A percentile compares a stretch with the other conserved stretches of the same genome.
Evolutionary conservation across 208 protist genomes (phyloP).

Genomic region (Trichomonas tenax): DNA sequence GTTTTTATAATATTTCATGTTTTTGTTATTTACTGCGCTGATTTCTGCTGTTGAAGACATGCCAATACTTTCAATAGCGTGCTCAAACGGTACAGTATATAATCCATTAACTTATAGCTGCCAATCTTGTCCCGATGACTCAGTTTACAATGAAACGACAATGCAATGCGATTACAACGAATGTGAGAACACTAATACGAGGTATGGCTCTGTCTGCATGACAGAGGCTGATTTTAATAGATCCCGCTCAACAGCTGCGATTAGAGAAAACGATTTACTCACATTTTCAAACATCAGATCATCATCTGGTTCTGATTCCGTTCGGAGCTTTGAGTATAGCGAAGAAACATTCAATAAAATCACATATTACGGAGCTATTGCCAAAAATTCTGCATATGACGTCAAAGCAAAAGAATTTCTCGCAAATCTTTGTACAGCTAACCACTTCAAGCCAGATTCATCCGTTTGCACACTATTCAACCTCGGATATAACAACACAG

Average conservation of each 20-base stretch:
- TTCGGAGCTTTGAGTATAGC: background rate
- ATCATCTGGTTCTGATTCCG: background rate
- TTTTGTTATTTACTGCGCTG: background rate
- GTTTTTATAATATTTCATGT: background rate
- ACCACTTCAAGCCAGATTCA: background rate
- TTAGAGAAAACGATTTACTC: background rate
- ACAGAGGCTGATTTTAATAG: background rate
- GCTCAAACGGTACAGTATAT: background rate
- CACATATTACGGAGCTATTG: background rate
- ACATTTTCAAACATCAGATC: background rate
- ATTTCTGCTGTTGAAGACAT: background rate
- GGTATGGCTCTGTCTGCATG: background rate
- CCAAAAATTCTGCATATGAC: background rate
- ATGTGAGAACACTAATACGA: background rate
- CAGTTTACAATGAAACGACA: background rate
- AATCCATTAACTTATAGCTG: background rate
- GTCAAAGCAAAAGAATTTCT: background rate
- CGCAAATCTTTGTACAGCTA: background rate
- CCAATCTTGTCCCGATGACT: background rate
- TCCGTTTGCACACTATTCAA: background rate
- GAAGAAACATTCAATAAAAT: background rate
- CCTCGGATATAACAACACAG: background rate
- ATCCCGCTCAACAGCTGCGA: background rate
- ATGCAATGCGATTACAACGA: background rate
- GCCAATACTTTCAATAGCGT: background rate